Percentiles rank a stretch among this genome's conserved stretches.
These are phyloP conservation scores for Kodamaea kakaduensis DNA, from an alignment of 805 yeast genomes.

Conservation along the genomic window DNA sequence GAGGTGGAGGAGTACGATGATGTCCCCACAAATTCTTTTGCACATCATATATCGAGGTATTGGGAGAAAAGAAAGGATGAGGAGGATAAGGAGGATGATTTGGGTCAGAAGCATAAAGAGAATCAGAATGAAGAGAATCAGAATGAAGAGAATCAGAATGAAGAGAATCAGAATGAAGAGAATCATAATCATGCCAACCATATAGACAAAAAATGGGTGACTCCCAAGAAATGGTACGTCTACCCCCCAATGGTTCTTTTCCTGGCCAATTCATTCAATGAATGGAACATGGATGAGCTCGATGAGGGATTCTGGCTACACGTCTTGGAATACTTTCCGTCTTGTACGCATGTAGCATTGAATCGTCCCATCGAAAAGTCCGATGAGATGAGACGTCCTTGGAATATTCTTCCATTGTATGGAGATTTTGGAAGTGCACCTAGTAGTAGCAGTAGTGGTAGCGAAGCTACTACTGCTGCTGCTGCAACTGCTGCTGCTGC, in stretches of 20 bases:
- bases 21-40: not conserved
- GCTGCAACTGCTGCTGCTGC: too few species aligned
- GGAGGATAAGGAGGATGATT: too few species aligned
- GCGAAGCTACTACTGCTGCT: too few species aligned
- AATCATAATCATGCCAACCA: too few species aligned
- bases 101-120: too few species aligned
- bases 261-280: constrained; percentile 45
- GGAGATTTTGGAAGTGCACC: constrained; percentile 56
- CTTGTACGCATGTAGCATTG: constrained; percentile 59
- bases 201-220: not conserved
- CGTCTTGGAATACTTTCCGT: constrained; percentile 14
- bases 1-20: constrained; percentile 2
- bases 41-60: not conserved
- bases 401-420: constrained; percentile 51
- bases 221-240: constrained; percentile 56
- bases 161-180: too few species aligned
- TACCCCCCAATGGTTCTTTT: constrained; percentile 68
- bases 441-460: too few species aligned
- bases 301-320: constrained; percentile 12
- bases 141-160: not conserved
- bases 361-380: constrained; percentile 60
- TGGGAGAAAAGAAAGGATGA: not conserved
- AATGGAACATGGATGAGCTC: constrained; percentile 27
- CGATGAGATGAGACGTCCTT: constrained; percentile 63
- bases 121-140: not conserved